Base-by-base conservation (phyloP, 495 filamentous ascomycete species). In the Neurospora hispaniola region DNA sequence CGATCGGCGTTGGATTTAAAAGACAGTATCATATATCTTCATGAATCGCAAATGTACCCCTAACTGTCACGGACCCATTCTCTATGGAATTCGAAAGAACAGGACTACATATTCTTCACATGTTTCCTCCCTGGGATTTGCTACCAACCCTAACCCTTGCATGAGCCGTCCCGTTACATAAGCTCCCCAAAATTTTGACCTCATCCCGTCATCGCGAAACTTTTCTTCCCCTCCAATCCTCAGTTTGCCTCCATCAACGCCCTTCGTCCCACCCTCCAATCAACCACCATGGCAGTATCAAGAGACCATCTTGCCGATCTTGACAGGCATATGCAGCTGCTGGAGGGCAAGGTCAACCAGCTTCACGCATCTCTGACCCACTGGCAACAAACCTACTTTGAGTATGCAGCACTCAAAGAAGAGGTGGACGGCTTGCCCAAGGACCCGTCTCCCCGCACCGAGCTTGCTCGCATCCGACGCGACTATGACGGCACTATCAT, bases 301-400 rank as follows among this genome's bases (percentile, higher is more conserved):
- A 84, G 81, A 71, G 85, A 88, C 66, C 85, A 83, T 69, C 82
- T 86, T 42, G 74, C 83, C 40, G 83, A 86, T 72, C 85, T 97
- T 14, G 94, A 97, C 77, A 88, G 88, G 71, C 93, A 92, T 74
- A 89, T 93, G 27, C 83, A 88, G 71, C 85, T 89, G 11, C 88
- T 98, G 35, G 92, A 97, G 80, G 87, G 87, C 16, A 93, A 91
- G 75, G 88, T 97, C 38, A 82, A 84, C 35, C 89, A 94, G 76
- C 89, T 98, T 11, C 87, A 87, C 27, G 86, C 92, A 75, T 90
- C 94, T 4, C 87, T 98, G 23, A 88, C 87, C 59, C 89, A 94
- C 81, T 98, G 95, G 96, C 90, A 93, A 77, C 90, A 88, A 70
- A 96, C 90, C 89, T 94, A 97, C 76, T 86, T 91, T 18, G 96